Conservation (phyloP, 352 stramenopile species). For the Phytophthora hybrid region DNA sequence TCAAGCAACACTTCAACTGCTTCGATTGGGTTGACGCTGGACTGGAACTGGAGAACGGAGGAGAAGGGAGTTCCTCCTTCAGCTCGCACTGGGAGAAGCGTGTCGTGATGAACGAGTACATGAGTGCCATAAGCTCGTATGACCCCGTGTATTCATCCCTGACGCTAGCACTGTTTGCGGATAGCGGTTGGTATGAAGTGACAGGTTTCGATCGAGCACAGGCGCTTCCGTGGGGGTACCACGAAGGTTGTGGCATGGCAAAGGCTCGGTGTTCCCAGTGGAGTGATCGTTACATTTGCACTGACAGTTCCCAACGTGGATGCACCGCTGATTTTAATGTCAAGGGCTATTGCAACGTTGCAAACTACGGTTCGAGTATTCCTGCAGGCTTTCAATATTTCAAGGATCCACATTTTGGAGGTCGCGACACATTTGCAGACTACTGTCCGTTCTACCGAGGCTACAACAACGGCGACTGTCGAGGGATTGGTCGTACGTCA, state of each 20-base stretch:
- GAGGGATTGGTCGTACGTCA: slow-evolving; percentile 52
- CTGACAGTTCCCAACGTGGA: slow-evolving; percentile 41
- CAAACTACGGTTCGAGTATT: slow-evolving; percentile 69
- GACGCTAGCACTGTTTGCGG: slow-evolving; percentile 81
- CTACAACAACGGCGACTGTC: slow-evolving; percentile 85
- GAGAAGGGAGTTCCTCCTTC: slow-evolving; percentile 62
- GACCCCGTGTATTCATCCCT: slow-evolving; percentile 79
- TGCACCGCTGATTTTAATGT: slow-evolving; percentile 76
- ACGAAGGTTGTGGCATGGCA: slow-evolving; percentile 77
- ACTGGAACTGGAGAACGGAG: slow-evolving; percentile 79
- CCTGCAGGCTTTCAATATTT: slow-evolving; percentile 88
- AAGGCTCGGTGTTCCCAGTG: slow-evolving; percentile 71
- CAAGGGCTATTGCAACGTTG: slow-evolving; percentile 84
- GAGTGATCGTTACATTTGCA: slow-evolving; percentile 78
- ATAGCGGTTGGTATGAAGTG: slow-evolving; percentile 86
- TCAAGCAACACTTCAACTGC: slow-evolving; percentile 84
- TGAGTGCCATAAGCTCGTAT: slow-evolving; percentile 81
- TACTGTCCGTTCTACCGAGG: slow-evolving; percentile 85
- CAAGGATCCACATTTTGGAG: slow-evolving; percentile 59
- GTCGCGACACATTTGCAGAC: slow-evolving; percentile 72
- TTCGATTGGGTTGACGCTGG: slow-evolving; percentile 69
- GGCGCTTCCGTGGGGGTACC: slow-evolving; percentile 71
- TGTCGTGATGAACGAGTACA: slow-evolving; percentile 85
- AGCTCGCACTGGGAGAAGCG: slow-evolving; percentile 89
- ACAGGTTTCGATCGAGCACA: slow-evolving; percentile 64